Evolutionary conservation across 768 basidiomycete species (phyloP).

Genomic region (Ramaria rubella): DNA sequence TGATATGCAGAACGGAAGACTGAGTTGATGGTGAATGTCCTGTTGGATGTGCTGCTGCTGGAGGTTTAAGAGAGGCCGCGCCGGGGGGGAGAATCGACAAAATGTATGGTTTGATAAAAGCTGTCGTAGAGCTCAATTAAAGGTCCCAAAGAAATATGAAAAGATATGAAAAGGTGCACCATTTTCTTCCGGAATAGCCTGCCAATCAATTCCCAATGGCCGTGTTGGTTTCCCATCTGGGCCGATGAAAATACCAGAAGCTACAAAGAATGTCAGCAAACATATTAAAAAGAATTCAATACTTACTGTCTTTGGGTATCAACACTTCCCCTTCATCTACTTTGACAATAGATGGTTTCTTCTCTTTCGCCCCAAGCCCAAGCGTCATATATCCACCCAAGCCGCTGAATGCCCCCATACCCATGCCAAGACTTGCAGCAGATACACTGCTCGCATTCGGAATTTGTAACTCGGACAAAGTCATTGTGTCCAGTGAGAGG

Average conservation of each 20-base stretch:
- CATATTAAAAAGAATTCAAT: neutral
- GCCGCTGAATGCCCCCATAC: slow-evolving; percentile 73
- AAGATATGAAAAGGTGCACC: slow-evolving; percentile 30
- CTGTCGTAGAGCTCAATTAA: no score
- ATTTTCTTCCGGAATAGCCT: slow-evolving; percentile 75
- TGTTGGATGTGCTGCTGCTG: slow-evolving; percentile 15
- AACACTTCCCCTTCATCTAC: slow-evolving; percentile 58
- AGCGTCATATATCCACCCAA: slow-evolving; percentile 82
- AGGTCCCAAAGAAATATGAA: no score
- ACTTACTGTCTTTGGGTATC: slow-evolving; percentile 74
- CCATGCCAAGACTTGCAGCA: slow-evolving; percentile 24
- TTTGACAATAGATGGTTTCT: slow-evolving; percentile 47
- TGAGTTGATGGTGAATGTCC: slow-evolving; percentile 44
- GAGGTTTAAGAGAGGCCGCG: slow-evolving; percentile 36
- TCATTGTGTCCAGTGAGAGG: slow-evolving; percentile 56
- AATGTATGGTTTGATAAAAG: slow-evolving; percentile 70
- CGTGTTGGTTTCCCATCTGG: slow-evolving; percentile 49
- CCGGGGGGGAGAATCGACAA: slow-evolving; percentile 70
- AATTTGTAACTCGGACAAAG: slow-evolving; percentile 41
- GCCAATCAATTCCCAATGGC: slow-evolving; percentile 56
- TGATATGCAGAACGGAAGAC: slow-evolving; percentile 60
- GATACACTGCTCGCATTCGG: slow-evolving; percentile 34
- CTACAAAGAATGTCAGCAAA: slow-evolving; percentile 30
- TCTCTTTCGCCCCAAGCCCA: slow-evolving; percentile 68
- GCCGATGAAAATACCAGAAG: slow-evolving; percentile 61